Evolutionary conservation across 192 early-diverging fungal species (phyloP), one percentile per base, ranked within the genome.

Genomic region (Entophlyctis luteolus): DNA sequence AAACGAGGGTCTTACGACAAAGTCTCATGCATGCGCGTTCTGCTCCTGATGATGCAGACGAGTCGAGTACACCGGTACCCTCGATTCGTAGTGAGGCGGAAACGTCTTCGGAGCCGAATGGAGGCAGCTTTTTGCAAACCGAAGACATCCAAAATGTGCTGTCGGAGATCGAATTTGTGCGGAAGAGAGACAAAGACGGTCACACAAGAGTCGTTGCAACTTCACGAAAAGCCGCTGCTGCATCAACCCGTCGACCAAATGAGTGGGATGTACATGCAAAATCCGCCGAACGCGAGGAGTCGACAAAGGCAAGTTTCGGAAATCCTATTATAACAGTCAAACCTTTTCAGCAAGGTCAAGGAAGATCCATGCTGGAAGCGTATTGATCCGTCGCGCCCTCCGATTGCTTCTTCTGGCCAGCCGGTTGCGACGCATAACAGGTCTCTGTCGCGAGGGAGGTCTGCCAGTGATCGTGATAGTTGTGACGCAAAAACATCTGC

Each of bases 121-220:
- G 68, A 23, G 55, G 59, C 6, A 72, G 71, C 22, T 72, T 72
- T 54, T 42, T 72, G 25, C 39, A 55, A 16, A 55, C 45, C 20
- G 53, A 72, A 47, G 71, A 72, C 35, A 39, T 66, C 6, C 33
- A 74, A 32, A 59, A 46, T 3, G 39, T 65, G 29, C 36, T 70
- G 59, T 62, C 54, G 16, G 72, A 74, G 27, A 74, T 63, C 48
- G 72, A 74, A 53, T 57, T 49, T 48, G 72, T 65, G 35, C 48
- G 66, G 22, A 60, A 38, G 37, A 22, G 65, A n/a, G 50, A 50
- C 1, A 54, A 71, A 35, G 72, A 52, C 39, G 52, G 55, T 31
- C 58, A 55, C 50, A 62, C 47, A 22, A 38, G 46, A 29, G 59
- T 60, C 39, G 49, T 54, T 20, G 63, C 63, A 42, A 22, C 46